Conservation (phyloP, 768 basidiomycete species). For the Russula sp. region DNA sequence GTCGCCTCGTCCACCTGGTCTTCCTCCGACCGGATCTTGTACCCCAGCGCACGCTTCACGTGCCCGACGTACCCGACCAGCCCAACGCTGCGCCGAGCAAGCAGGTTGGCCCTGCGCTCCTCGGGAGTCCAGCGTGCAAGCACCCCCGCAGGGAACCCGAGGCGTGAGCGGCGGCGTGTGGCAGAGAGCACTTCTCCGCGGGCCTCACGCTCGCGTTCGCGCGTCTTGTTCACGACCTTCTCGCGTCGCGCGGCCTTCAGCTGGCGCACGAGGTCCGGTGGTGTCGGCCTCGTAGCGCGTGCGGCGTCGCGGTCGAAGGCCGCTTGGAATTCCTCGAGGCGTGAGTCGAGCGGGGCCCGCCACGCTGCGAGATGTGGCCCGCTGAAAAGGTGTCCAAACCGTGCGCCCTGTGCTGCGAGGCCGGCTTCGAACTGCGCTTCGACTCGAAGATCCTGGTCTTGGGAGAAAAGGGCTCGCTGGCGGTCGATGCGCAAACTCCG, state of each 20-base stretch:
- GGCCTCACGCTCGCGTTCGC: slow-evolving; percentile 52
- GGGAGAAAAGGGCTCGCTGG: slow-evolving; percentile 32
- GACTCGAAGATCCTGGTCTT: slow-evolving; percentile 31
- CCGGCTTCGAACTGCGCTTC: slow-evolving; percentile 38
- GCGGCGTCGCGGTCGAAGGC: slow-evolving; percentile 37
- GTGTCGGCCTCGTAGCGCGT: slow-evolving; percentile 40
- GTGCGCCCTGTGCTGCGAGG: slow-evolving; percentile 18
- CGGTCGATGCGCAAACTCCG: slow-evolving; percentile 42
- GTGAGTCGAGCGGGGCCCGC: slow-evolving; percentile 38
- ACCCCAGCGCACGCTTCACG: slow-evolving; percentile 53
- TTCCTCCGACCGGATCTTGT: slow-evolving; percentile 36
- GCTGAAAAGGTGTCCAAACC: slow-evolving; percentile 26
- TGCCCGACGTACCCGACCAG: slow-evolving; percentile 68
- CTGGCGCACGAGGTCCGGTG: slow-evolving; percentile 43
- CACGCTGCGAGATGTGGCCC: slow-evolving; percentile 7
- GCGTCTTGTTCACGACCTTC: slow-evolving; percentile 60
- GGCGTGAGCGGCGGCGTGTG: slow-evolving; percentile 42
- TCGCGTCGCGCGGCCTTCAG: slow-evolving; percentile 53
- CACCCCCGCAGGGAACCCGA: slow-evolving; percentile 61
- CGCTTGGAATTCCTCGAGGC: slow-evolving; percentile 29
- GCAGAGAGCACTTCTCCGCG: slow-evolving; percentile 52
- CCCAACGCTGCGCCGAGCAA: slow-evolving; percentile 45
- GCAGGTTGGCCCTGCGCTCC: slow-evolving; percentile 43
- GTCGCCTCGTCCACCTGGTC: slow-evolving; percentile 32
- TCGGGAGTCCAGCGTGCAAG: slow-evolving; percentile 46